Base-by-base conservation (phyloP, 2,329 filamentous ascomycete species). In the Dactylellina sp. region DNA sequence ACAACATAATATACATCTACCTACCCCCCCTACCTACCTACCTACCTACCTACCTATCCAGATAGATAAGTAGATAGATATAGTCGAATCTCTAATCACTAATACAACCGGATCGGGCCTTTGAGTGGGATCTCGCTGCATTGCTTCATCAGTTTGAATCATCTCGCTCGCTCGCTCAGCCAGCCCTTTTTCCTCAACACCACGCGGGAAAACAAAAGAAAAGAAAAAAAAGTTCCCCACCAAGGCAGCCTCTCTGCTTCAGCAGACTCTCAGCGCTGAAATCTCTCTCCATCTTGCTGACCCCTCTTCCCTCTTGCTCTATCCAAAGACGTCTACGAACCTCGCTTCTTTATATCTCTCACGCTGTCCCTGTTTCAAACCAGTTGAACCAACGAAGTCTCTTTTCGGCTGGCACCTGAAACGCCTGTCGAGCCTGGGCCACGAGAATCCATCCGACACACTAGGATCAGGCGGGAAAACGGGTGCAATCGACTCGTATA, bases 391-490 rank as follows among this genome's bases (percentile, higher is more conserved):
- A 57, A 57, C 50, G 52, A 50, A 57, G 37, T 25, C 60, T 64
- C 46, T 64, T 55, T 9, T 32, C 28, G 47, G 52, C 60, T 46
- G 49, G 25, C 47, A 35, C 42, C 60, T 64, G 60, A 64, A 64
- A 64, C 60, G 60, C 60, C 46, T 47, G 56, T 57, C 61, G 61
- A 65, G 52, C 60, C 60, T 64, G 52, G 61, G 52, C 40, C 50
- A 55, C 47, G 49, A 65, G 61, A 65, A 65, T 57, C 52, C 40
- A 65, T 65, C 55, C 53, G 47, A 60, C 25, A 68, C 53, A 50
- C 63, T 68, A 61, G 63, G 63, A 61, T 68, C 39, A 65, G 53
- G 42, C 53, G 52, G 63, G 63, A 66, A 59, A 59, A 57, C 60
- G 60, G 60, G 35, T 47, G 46, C 47, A 46, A 2, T 25, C 20